A percentile compares a stretch with the other conserved stretches of the same genome.
These are phyloP conservation scores for Fusarium azukiicola DNA, from an alignment of 2,329 filamentous ascomycete species.

Conservation along the genomic window DNA sequence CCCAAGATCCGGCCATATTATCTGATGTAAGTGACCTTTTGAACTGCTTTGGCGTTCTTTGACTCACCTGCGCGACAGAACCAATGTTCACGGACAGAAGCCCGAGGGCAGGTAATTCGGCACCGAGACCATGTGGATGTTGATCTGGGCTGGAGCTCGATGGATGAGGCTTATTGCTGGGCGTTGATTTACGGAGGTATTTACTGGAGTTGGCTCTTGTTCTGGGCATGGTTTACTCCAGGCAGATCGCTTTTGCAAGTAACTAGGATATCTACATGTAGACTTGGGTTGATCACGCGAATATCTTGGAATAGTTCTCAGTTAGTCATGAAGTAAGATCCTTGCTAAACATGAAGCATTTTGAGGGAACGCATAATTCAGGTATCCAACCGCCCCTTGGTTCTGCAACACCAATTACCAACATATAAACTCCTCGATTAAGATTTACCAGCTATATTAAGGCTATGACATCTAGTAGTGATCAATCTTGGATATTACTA, in stretches of 20 bases:
- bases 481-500: neutral
- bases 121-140: no score
- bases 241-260: neutral
- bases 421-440: no score
- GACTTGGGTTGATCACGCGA: neutral
- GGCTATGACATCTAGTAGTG: no score
- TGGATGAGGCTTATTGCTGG: neutral
- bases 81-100: slow-evolving; percentile 22
- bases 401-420: no score
- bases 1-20: slow-evolving; percentile 21
- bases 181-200: neutral
- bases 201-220: neutral
- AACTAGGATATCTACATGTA: neutral
- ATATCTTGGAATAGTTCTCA: neutral
- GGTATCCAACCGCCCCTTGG: no score
- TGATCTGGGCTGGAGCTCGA: neutral
- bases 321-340: neutral
- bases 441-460: no score
- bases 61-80: slow-evolving; percentile 10
- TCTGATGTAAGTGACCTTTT: slow-evolving; percentile 4
- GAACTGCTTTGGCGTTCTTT: neutral
- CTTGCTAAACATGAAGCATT: no score
- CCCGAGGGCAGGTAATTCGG: neutral
- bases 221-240: neutral
- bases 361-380: neutral